Evolutionary conservation across 2,329 filamentous ascomycete genomes (phyloP), one percentile per base, ranked within the genome.

Genomic region (Cytospora paraplurivora): DNA sequence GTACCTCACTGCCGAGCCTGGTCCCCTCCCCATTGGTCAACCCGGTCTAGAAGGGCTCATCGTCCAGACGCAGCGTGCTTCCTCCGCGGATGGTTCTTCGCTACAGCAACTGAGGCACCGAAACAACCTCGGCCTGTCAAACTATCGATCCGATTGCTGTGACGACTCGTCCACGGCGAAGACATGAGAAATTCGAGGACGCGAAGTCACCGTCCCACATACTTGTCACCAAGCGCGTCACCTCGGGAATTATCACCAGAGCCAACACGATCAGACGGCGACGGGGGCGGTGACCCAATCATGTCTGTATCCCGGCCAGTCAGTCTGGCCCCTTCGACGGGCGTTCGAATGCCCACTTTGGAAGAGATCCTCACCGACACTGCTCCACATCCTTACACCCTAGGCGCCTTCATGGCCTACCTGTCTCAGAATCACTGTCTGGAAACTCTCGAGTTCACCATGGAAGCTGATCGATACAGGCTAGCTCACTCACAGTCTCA

Each of bases 401-500:
- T 97, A 10, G 88, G 87, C 65, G 94, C 94, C 37, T 98, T 98
- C 76, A 98, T 95, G 87, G 93, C 93, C 62, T 98, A 96, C 72
- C 84, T 98, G 4, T 97, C 94, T 1, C 93, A 96, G 73, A 98
- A 98, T 72, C 94, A 98, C 77, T 99, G 95, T 74, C 81, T 98
- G 68, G 95, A 99, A 76, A 97, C 93, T 1, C 82, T 99, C 47
- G 95, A 98, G 74, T 99, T 99, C 76, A 97, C 93, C 49, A 89
- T 97, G 82, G 95, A 97, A 74, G 91, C 94, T 27, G 90, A 93
- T 63, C 86, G 92, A 66, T 99, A 98, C 74, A 85, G 87, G 59
- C 78, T 85, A 63, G 85, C 85, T 62, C 79, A 85, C 69, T 72
- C 75, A 32, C 78, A 84, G 64, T 74, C 80, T 44, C 71, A 76